phyloP scores from a whole-genome alignment of 768 basidiomycete genomes.

The Arthromyces matolae region DNA sequence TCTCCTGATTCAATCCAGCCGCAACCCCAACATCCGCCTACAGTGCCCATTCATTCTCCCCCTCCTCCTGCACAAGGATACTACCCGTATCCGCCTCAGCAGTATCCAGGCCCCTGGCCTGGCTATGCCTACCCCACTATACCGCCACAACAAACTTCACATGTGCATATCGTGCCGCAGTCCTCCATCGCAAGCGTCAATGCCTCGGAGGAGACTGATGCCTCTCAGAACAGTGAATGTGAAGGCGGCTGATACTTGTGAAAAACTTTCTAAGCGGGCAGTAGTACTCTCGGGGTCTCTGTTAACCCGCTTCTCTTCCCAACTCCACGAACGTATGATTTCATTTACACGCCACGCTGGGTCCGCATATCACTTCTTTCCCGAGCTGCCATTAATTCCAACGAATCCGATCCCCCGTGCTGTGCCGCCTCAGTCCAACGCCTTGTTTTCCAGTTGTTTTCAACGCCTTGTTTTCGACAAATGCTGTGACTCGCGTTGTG shows the following conservation, averaged over 20 bases:
- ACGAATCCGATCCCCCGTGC: constrained; percentile 3
- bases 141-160: not conserved
- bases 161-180: constrained; percentile 11
- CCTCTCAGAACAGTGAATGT: not conserved
- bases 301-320: constrained; percentile 15
- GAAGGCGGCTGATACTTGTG: constrained; percentile 2
- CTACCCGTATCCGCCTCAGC: constrained; percentile 12
- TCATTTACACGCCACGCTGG: constrained; percentile 3
- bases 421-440: not conserved
- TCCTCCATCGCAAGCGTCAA: constrained; percentile 20
- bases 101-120: constrained; percentile 3
- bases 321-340: not conserved
- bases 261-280: constrained; percentile 9
- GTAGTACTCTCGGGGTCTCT: constrained; percentile 19
- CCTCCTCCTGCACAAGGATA: constrained; percentile 4
- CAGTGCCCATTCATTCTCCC: not conserved
- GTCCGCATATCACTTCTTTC: constrained; percentile 9
- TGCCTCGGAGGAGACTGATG: not conserved
- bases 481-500: no score
- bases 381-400: constrained; percentile 9
- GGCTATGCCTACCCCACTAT: constrained; percentile 9
- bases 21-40: constrained; percentile 4
- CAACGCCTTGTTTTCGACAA: constrained; percentile 1
- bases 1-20: constrained; percentile 3
- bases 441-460: constrained; percentile 6